Conservation (phyloP, 2,329 filamentous ascomycete species). For the Sclerotinia borealis region DNA sequence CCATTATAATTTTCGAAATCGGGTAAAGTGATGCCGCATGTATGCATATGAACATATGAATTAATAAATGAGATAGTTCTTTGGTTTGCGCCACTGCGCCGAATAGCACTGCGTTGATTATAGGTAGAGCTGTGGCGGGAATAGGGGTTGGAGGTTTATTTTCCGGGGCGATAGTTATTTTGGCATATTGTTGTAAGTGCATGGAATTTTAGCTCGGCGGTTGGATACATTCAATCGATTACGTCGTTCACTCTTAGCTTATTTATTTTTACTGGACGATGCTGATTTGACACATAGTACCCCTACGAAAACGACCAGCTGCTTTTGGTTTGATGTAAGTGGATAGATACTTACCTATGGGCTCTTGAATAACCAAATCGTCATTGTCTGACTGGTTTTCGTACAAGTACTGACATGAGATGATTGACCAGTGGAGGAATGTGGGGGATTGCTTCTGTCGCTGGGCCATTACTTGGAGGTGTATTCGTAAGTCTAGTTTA, state of each 20-base stretch:
- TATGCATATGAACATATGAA: not conserved
- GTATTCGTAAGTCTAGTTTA: constrained; percentile 20
- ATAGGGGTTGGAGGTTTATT: constrained; percentile 34
- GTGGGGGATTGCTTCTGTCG: constrained; percentile 30
- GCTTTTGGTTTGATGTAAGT: constrained; percentile 28
- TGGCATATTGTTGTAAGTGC: constrained; percentile 21
- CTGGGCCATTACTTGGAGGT: constrained; percentile 32
- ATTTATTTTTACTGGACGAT: constrained; percentile 17
- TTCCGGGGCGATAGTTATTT: constrained; percentile 31
- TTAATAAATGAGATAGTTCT: constrained; percentile 15
- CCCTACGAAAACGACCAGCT: constrained; percentile 26
- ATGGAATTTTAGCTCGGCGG: not conserved
- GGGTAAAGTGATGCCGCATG: constrained; percentile 11
- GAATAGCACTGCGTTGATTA: constrained; percentile 29
- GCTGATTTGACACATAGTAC: constrained; percentile 24
- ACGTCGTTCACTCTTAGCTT: not conserved
- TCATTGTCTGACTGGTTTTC: not conserved
- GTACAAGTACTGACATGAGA: not conserved
- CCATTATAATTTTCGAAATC: constrained; percentile 31
- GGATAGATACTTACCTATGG: not conserved
- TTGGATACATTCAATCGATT: not conserved
- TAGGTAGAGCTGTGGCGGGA: constrained; percentile 31
- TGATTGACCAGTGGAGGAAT: constrained; percentile 18
- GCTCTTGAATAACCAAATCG: not conserved
- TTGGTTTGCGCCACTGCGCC: constrained; percentile 29